These are phyloP conservation scores for Podospora anserina DNA, from an alignment of 495 filamentous ascomycete genomes.

Conservation along the genomic window DNA sequence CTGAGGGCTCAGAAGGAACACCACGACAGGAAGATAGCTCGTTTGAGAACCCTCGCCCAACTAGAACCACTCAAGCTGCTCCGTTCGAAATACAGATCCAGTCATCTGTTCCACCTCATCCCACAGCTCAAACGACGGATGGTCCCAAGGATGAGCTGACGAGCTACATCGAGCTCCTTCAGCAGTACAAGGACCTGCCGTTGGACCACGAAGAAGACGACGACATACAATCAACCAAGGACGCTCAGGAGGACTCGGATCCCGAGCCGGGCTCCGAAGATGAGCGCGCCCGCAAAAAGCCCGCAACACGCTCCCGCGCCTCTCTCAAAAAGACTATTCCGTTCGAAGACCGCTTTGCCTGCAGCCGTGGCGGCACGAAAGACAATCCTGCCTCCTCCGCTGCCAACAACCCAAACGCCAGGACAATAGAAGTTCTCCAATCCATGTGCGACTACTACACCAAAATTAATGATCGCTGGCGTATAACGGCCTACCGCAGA, in stretches of 20 bases:
- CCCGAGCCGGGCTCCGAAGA: constrained; percentile 25
- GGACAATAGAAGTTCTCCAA: constrained; percentile 75
- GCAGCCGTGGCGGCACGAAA: constrained; percentile 41
- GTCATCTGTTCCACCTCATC: background rate
- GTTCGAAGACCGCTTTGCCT: constrained; percentile 44
- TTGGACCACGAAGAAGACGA: constrained; percentile 39
- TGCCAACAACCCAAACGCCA: constrained; percentile 56
- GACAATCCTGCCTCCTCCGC: constrained; percentile 18
- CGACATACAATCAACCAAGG: constrained; percentile 25
- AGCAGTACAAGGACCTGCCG: constrained; percentile 38
- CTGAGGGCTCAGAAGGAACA: constrained; percentile 8
- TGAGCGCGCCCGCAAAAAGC: constrained; percentile 27
- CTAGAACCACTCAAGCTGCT: background rate
- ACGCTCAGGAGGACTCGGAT: constrained; percentile 17
- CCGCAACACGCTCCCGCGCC: constrained; percentile 4
- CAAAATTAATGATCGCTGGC: constrained; percentile 74
- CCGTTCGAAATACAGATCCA: background rate
- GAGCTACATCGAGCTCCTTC: constrained; percentile 34
- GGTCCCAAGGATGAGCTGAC: constrained; percentile 32
- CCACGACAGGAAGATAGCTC: constrained; percentile 19
- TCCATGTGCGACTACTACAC: constrained; percentile 82
- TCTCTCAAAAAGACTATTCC: constrained; percentile 19
- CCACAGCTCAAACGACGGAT: background rate
- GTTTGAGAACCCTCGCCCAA: background rate
- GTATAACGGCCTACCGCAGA: constrained; percentile 72